Evolutionary conservation across 192 early-diverging fungal genomes (phyloP), one percentile per base, ranked within the genome.

Genomic region (Coemansia sp.): DNA sequence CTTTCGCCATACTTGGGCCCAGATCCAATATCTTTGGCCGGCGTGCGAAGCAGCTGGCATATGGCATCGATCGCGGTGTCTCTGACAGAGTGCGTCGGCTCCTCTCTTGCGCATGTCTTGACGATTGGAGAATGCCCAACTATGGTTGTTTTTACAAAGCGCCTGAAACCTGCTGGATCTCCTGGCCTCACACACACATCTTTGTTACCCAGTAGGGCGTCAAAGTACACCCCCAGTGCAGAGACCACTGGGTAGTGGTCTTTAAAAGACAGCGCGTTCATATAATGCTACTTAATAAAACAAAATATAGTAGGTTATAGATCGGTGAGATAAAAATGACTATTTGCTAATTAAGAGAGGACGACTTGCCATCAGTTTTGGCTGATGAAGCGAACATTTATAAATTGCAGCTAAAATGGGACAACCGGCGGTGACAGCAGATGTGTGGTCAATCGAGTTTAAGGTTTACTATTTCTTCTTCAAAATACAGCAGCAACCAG

Each of bases 201-300:
- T 11, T 57, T 40, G 10, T 60, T 67, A 5, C 34, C 64, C 10
- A 82, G 73, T 40, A 82, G 61, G 3, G 60, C 34, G 22, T 73
- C 70, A 64, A 82, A 69, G 57, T 71, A 82, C 28, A 57, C 71
- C 8, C 62, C 54, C 31, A 82, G 59, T 40, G 79, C 59, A 29
- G 73, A 70, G 7, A 76, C 65, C 6, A 11, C 29, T 7, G 61
- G 49, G 22, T 65, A 72, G 32, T 52, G 57, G 22, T 57, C 34
- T 0, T 22, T 18, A 14, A 72, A 48, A 3, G 32, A 36, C 14
- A 22, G 20, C 7, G 32, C 30, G 30, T 42, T 62, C 71, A 73
- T 67, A n/a, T 16, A 63, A 12, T 2, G 12, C 20, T 31, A 16
- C 34, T 17, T 14, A 18, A 49, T 30, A 54, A 5, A 57, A 14